phyloP scores from a whole-genome alignment of 768 basidiomycete species.

The Lyophyllum shimeji region DNA sequence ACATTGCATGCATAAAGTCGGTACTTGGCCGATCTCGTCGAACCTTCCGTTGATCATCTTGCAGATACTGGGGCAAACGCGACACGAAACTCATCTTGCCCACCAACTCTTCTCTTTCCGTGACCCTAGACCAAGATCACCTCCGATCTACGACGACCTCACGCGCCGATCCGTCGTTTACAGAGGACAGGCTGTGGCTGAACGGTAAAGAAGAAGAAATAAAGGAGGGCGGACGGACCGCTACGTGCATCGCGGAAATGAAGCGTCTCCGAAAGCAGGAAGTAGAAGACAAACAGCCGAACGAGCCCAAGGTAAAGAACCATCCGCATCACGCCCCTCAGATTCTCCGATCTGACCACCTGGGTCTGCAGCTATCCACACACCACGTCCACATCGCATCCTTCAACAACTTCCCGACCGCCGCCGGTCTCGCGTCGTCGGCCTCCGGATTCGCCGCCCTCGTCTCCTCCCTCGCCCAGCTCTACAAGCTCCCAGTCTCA shows the following conservation, averaged over 20 bases:
- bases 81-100: slow-evolving; percentile 94
- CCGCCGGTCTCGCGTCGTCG: slow-evolving; percentile 95
- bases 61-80: slow-evolving; percentile 98
- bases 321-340: background rate
- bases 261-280: slow-evolving; percentile 67
- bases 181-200: slow-evolving; percentile 85
- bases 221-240: slow-evolving; percentile 73
- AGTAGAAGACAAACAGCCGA: slow-evolving; percentile 70
- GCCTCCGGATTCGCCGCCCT: slow-evolving; percentile 97
- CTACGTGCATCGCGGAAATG: slow-evolving; percentile 87
- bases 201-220: slow-evolving; percentile 93
- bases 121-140: slow-evolving; percentile 96
- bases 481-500: slow-evolving; percentile 79
- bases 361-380: slow-evolving; percentile 55
- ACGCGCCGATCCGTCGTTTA: slow-evolving; percentile 73
- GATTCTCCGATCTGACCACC: slow-evolving; percentile 6
- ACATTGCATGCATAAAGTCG: slow-evolving; percentile 98
- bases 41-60: slow-evolving; percentile 6
- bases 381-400: slow-evolving; percentile 87
- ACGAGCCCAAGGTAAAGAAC: slow-evolving; percentile 60
- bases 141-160: slow-evolving; percentile 93
- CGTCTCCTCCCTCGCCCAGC: slow-evolving; percentile 81
- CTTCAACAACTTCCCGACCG: slow-evolving; percentile 98
- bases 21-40: slow-evolving; percentile 12
- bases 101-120: slow-evolving; percentile 97